Base-by-base conservation (phyloP, 2,329 filamentous ascomycete genomes). In the Fusarium newnesense region DNA sequence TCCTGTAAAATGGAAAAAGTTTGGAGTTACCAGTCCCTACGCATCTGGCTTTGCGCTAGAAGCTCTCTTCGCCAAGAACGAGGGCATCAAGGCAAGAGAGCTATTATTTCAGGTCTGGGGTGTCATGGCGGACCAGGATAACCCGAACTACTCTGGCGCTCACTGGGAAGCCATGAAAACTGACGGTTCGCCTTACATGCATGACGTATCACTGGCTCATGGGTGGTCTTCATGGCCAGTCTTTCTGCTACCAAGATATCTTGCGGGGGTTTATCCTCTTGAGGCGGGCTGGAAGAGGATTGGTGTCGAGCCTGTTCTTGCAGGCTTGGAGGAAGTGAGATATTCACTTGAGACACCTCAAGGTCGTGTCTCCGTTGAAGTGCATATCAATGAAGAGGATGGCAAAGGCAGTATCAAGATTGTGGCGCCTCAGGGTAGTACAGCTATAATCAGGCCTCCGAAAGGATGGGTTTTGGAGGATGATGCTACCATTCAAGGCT, bases 191-290 rank as follows among this genome's bases (percentile, higher is more conserved):
- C 63, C 63, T 12, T 65, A 24, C 7, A 54, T 47, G 15, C 63
- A 64, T 18, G 59, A 65, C 4, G 59, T 65, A 3, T 65, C 63
- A 0, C 30, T 64, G 2, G 26, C 28, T 40, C 63, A 65, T 9
- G 63, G 63, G 5, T 65, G 59, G 63, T 65, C 63, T 15, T 54
- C 46, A 2, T 65, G 63, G 63, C 63, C 63, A 4, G 59, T 64
- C 0, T 56, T 53, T 34, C 9, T 65, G 5, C 7, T 65, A 1
- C 63, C 63, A 0, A 24, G 63, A 12, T 64, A 65, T 19, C 59
- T 65, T 9, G 63, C 60, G 7, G 63, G 63, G 7, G 19, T 64
- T 4, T 47, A 47, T 30, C 63, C 63, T 2, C 28, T 65, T 16
- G 39, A 64, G 6, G 34, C 59, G 1, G 63, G 63, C 10, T 65